These are phyloP conservation scores for Ambrosiella xylebori DNA, from an alignment of 2,329 filamentous ascomycete genomes.

Conservation along the genomic window DNA sequence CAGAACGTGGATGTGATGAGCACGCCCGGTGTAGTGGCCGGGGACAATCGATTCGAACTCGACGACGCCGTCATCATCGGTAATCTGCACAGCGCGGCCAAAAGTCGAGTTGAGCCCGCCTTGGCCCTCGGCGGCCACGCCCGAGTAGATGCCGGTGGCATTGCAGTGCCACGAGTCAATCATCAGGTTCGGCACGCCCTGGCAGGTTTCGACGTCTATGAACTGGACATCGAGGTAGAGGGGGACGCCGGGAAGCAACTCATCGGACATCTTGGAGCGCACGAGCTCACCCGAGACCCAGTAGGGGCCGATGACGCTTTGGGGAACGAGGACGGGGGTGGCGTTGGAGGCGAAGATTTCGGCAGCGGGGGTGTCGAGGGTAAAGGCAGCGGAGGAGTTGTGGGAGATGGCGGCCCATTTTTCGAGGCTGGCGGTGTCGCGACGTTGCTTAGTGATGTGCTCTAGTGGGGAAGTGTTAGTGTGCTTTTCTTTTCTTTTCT, in stretches of 20 bases:
- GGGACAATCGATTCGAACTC: constrained; percentile 27
- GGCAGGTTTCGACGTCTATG: background rate
- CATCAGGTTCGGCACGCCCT: background rate
- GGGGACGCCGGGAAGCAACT: background rate
- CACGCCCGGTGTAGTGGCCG: constrained; percentile 27
- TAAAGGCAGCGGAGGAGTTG: background rate
- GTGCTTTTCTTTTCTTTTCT: background rate
- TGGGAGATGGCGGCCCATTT: background rate
- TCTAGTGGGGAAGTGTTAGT: background rate
- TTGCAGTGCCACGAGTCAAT: background rate
- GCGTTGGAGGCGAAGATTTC: background rate
- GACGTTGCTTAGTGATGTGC: background rate
- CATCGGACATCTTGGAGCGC: background rate
- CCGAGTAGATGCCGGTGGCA: background rate
- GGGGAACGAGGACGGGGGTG: background rate
- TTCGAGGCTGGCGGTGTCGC: background rate
- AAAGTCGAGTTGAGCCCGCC: background rate
- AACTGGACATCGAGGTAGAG: background rate
- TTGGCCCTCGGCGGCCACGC: background rate
- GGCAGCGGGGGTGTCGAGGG: background rate
- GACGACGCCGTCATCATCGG: constrained; percentile 18
- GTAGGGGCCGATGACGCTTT: background rate
- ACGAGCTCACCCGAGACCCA: background rate
- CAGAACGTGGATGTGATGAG: constrained; percentile 29
- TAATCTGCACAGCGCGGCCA: constrained; percentile 19